Base-by-base conservation (phyloP, 768 basidiomycete species). In the Russula olivacea region DNA sequence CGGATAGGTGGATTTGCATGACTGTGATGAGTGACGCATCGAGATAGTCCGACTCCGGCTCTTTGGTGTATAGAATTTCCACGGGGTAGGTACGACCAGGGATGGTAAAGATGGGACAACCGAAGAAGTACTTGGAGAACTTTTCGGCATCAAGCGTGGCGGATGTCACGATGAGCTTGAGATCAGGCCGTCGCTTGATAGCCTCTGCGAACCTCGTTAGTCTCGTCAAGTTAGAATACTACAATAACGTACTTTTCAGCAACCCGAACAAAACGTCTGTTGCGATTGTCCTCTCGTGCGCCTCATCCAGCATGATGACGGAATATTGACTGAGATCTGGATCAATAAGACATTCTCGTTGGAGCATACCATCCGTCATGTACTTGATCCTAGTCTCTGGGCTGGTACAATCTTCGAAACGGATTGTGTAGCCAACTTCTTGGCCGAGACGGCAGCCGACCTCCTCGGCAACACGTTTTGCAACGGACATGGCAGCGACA, bases 361-460 rank as follows among this genome's bases (percentile, higher is more conserved):
- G 92, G 28, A 99, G 81, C 93, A 99, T 98, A 78, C 97, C 97
- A 72, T 98, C 97, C 71, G 97, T 99, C 97, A 99, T 98, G 82
- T 97, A 99, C 76, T 98, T 99, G 82, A 99, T 99, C 71, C 90
- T 87, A 3, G 97, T 98, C 76, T 99, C 97, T 4, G 97, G 96
- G 71, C 93, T 90, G 7, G 97, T 98, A 75, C 96, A 94, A 74
- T 99, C 97, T 77, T 99, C 97, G 74, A 99, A 99, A 78, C 97
- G 96, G 69, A 99, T 98, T 7, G 91, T 91, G 73, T 99, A 99
- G 8, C 97, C 97, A 65, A 99, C 96, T 74, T 98, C 97, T 72
- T 95, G 93, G 7, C 97, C 97, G 10, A 99, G 78, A 17, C 97
- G 85, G 76, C 96, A 98, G 12, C 97, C 97, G 17, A 99, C 96